Evolutionary conservation across 176 grass and related monocot species (phyloP).

Genomic region (Rhynchospora breviuscula): DNA sequence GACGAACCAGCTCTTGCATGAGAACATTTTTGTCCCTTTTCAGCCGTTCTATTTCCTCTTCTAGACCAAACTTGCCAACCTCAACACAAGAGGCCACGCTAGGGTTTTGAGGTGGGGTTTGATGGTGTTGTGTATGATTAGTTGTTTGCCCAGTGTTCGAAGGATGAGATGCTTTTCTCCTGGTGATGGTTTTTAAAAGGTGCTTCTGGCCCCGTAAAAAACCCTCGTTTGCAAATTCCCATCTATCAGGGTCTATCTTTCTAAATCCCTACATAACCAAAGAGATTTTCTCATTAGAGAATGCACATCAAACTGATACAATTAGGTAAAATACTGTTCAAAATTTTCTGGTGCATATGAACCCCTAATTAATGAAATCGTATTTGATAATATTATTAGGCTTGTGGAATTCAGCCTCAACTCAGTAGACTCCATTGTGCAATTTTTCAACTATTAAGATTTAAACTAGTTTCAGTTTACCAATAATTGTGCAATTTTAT

Average conservation of each 20-base stretch:
- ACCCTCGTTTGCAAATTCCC: constrained; percentile 99
- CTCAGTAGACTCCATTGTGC: no score
- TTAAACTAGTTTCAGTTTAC: constrained; percentile 6
- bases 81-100: constrained; percentile 72
- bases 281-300: not conserved
- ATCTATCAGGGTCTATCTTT: constrained; percentile 96
- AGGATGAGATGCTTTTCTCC: constrained; percentile 66
- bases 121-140: constrained; percentile 41
- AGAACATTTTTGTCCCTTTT: constrained; percentile 98
- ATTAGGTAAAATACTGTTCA: not conserved
- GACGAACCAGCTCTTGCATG: constrained; percentile 87
- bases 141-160: not conserved
- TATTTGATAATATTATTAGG: not conserved
- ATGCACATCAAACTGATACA: not conserved
- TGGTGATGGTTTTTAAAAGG: constrained; percentile 82
- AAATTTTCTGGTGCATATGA: not conserved
- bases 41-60: constrained; percentile 81
- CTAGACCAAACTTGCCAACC: constrained; percentile 92
- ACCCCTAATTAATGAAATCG: not conserved
- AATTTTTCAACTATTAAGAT: not conserved
- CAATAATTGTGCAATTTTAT: not conserved
- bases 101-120: constrained; percentile 53
- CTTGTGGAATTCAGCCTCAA: not conserved
- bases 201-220: constrained; percentile 87
- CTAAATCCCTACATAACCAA: constrained; percentile 69